A percentile compares a stretch with the other conserved stretches of the same genome.
Conservation (phyloP, 441 rosid species). For the Adansonia gregorii region DNA sequence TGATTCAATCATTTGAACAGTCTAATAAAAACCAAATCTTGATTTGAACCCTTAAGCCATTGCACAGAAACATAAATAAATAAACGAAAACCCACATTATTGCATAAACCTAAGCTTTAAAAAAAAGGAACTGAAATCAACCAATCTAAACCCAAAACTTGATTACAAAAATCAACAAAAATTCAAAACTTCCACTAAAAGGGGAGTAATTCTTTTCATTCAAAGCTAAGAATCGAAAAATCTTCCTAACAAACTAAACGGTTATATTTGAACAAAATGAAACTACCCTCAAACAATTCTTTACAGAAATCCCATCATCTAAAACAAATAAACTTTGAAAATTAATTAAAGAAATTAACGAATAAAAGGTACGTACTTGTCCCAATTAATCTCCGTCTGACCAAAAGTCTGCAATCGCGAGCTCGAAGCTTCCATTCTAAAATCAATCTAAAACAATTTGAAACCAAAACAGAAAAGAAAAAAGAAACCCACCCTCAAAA, state of each 20-base stretch:
- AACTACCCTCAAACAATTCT: background rate
- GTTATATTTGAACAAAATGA: slow-evolving; percentile 25
- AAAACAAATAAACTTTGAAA: background rate
- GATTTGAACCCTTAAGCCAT: slow-evolving; percentile 1
- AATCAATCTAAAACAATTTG: slow-evolving; percentile 20
- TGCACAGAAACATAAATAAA: background rate
- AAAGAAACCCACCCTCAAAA: background rate
- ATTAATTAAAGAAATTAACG: slow-evolving; percentile 9
- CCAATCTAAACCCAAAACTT: background rate
- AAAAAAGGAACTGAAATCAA: background rate
- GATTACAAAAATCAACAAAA: background rate
- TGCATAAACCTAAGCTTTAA: slow-evolving; percentile 4
- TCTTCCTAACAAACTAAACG: slow-evolving; percentile 8
- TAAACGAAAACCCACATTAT: background rate
- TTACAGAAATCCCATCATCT: slow-evolving; percentile 6
- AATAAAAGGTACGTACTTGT: slow-evolving; percentile 54
- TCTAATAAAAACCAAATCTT: slow-evolving; percentile 1
- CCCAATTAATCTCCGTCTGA: slow-evolving; percentile 89
- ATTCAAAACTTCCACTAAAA: background rate
- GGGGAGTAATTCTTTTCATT: background rate
- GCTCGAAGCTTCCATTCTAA: slow-evolving; percentile 53
- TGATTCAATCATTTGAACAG: background rate
- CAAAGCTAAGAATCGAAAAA: slow-evolving; percentile 22
- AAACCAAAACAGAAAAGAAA: background rate
- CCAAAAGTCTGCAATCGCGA: slow-evolving; percentile 60